phyloP scores from a whole-genome alignment of 2,329 filamentous ascomycete species.

The Aspergillus tamarii region DNA sequence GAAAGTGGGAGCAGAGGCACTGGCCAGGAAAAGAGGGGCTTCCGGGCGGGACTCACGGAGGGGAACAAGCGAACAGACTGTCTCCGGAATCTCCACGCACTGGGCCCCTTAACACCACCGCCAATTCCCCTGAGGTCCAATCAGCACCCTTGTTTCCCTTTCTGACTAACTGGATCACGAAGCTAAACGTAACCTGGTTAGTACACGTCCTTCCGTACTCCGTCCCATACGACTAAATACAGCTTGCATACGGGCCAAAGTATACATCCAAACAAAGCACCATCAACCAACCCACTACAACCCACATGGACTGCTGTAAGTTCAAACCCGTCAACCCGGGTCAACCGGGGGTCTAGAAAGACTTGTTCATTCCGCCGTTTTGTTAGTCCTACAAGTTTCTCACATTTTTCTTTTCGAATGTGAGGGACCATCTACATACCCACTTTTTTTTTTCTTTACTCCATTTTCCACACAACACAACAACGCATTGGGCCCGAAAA shows the following conservation, averaged over 20 bases:
- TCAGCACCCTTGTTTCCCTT: not conserved
- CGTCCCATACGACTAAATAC: conserved; percentile 22
- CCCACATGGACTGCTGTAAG: conserved; percentile 28
- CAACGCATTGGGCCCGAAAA: conserved; percentile 6
- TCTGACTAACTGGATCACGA: conserved; percentile 24
- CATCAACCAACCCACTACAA: conserved; percentile 23
- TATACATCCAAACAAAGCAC: conserved; percentile 21
- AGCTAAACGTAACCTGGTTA: conserved; percentile 19
- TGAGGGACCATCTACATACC: conserved; percentile 16
- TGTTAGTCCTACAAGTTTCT: conserved; percentile 3
- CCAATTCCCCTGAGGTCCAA: conserved; percentile 12
- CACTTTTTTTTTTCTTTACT: not conserved
- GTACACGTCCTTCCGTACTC: conserved; percentile 17
- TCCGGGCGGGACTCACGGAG: conserved; percentile 24
- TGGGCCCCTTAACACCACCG: conserved; percentile 16
- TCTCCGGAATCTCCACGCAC: conserved; percentile 21
- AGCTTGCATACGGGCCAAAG: conserved; percentile 12
- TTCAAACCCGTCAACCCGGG: conserved; percentile 34
- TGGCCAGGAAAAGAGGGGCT: conserved; percentile 21
- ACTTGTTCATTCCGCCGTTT: conserved; percentile 17
- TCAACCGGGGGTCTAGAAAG: conserved; percentile 26
- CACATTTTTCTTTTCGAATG: conserved; percentile 6
- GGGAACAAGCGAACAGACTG: conserved; percentile 17
- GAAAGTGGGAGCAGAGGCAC: conserved; percentile 13
- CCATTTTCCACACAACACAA: conserved; percentile 2